Base-by-base conservation (phyloP, 495 filamentous ascomycete species). In the Daldinia vernicosa region DNA sequence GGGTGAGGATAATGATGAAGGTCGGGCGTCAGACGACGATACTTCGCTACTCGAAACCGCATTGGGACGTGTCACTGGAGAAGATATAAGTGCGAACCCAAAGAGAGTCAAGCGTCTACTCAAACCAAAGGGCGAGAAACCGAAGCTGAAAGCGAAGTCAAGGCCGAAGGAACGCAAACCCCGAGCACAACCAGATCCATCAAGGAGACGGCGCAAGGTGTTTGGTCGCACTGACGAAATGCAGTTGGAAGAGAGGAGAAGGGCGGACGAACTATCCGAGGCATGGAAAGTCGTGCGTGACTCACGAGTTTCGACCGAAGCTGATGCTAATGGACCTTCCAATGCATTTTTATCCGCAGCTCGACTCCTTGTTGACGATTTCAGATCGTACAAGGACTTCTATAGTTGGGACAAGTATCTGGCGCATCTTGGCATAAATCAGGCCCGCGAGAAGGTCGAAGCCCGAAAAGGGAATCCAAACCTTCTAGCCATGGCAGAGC, bases 351-450 rank as follows among this genome's bases (percentile, higher is more conserved):
- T 96, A 77, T 84, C 89, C 67, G 89, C 89, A 33, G 92, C 93
- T 0, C 87, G 88, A 74, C 85, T 87, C 57, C 83, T 98, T 19
- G 84, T 94, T 17, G 87, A 94, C 69, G 92, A 94, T 61, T 98
- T 97, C 77, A 85, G 90, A 39, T 86, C 87, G 11, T 91, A 89
- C 62, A 90, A 89, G 65, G 82, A 86, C 6, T 94, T 97, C 75
- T 97, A 94, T 79, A 87, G 91, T 0, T 85, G 88, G 77, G 88
- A 91, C 32, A 91, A 89, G 66, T 89, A 89, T 67, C 83, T 90
- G 57, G 82, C 84, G 53, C 93, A 94, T 66, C 78, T 90, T 64
- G 90, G 91, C 26, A 90, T 90, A 77, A 81, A 80, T 81, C 37
- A 84, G 74, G 85, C 75, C 64, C 83, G 75, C 74, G 86, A 78